Evolutionary conservation across 345 rosid genomes (phyloP), one percentile per base, ranked within the genome.

Genomic region (Odontarrhena argentea): DNA sequence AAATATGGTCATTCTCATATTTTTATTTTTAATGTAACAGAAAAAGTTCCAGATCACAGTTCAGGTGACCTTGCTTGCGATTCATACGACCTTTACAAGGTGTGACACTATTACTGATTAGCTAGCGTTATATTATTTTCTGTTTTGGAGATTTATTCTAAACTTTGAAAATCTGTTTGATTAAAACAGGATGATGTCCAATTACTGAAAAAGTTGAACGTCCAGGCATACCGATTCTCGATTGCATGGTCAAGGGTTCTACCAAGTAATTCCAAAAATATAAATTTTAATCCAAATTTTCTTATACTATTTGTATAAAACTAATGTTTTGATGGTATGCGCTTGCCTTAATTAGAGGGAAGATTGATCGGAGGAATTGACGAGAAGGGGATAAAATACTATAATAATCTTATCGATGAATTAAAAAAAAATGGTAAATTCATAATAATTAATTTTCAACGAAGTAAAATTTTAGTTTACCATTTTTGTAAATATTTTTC

Each of bases 191-290:
- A 70, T 36, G 87, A 83, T 52, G 63, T 73, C 1, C 45, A 37
- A 28, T 28, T 74, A 18, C 41, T 83, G 68, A 79, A 77, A 42
- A 55, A 24, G 6, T 13, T 81, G 50, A 81, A 82, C 1, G 49
- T 63, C 14, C 78, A 83, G 56, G 72, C 75, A 6, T 77, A 68
- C 66, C 80, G 83, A 70, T 75, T 83, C 73, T 83, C 82, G 8
- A 77, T 83, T 26, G 82, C 83, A 30, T 83, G 87, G 85, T 34
- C 80, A 6, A 70, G 87, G 65, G 28, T 84, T n/a, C 30, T 79
- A 12, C 83, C 85, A 32, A 45, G 87, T 80, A 78, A 73, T 26
- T 18, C 22, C 2, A 12, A 22, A 48, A n/a, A 12, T 14, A 6
- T 8, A 30, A 18, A 13, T 25, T 52, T 9, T 14, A 1, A 32